These are phyloP conservation scores for Cnidoscolus chayamansa DNA, from an alignment of 441 rosid species.

Conservation along the genomic window DNA sequence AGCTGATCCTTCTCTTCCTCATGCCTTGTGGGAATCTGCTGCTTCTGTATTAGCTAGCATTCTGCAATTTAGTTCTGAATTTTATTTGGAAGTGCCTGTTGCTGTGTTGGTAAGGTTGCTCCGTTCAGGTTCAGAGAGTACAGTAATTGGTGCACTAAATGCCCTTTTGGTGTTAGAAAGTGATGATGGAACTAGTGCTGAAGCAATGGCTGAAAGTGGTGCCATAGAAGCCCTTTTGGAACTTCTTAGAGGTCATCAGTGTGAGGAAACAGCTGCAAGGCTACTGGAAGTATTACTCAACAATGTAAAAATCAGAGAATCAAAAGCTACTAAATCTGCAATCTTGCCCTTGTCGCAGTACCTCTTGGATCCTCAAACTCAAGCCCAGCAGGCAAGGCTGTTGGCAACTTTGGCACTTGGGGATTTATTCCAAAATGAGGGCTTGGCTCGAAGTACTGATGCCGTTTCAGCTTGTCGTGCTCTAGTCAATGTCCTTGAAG, in stretches of 20 bases:
- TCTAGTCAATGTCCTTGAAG: slow-evolving; percentile 95
- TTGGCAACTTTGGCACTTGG: slow-evolving; percentile 98
- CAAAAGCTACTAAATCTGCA: slow-evolving; percentile 89
- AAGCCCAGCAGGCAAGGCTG: slow-evolving; percentile 94
- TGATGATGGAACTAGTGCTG: slow-evolving; percentile 95
- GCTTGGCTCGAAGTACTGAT: slow-evolving; percentile 93
- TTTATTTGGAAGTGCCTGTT: slow-evolving; percentile 92
- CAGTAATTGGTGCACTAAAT: slow-evolving; percentile 86
- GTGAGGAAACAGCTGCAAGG: slow-evolving; percentile 98
- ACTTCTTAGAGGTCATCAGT: slow-evolving; percentile 93
- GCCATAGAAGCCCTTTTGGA: slow-evolving; percentile 98
- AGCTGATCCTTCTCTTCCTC: slow-evolving; percentile 93
- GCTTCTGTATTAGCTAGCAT: slow-evolving; percentile 84
- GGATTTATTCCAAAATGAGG: slow-evolving; percentile 95
- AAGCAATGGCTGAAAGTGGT: slow-evolving; percentile 99
- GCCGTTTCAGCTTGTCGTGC: slow-evolving; percentile 99
- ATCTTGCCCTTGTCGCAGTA: slow-evolving; percentile 93
- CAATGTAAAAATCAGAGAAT: slow-evolving; percentile 95
- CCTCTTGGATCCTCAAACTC: slow-evolving; percentile 99
- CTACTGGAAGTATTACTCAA: slow-evolving; percentile 90
- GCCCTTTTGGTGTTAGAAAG: slow-evolving; percentile 98
- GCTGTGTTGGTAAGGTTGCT: slow-evolving; percentile 96
- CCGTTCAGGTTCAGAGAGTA: slow-evolving; percentile 79
- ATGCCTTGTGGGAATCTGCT: slow-evolving; percentile 95
- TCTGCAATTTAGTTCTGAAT: slow-evolving; percentile 97